Evolutionary conservation across 1,139 yeast species (phyloP), one percentile per base, ranked within the genome.

Genomic region (Debaryomyces psychrophilus): DNA sequence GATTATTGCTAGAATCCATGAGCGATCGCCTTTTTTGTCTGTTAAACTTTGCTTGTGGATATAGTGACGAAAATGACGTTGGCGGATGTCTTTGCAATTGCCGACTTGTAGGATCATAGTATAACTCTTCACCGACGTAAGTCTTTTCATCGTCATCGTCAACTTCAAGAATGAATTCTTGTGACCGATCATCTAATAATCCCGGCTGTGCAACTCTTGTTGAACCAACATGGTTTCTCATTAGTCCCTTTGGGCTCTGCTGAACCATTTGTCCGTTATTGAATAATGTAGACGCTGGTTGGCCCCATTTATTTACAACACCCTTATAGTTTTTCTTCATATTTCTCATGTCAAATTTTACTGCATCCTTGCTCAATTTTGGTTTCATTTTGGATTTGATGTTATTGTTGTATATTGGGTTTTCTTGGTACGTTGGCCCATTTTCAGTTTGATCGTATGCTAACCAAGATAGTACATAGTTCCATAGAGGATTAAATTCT

Each of bases 401-500:
- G 23, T 28, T 28, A 18, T 27, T 38, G 12, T 27, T 28, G 17
- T 3, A 17, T 25, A 27, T 7, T n/a, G 36, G 18, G n/a, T 45
- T 41, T 31, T 42, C 41, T 14, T 47, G 31, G 28, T 29, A 28
- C 3, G 6, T 28, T 36, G 44, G 31, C 8, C 22, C 22, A 20
- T 20, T 20, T 17, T 37, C 36, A n/a, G 45, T 37, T 7, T 51
- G 39, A 8, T 67, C 62, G 46, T 69, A 71, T 1, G 63, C 68
- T 4, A 72, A 49, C 73, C 74, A 70, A 11, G 75, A 67, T 26
- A 72, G 60, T 8, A 71, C 43, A 47, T 67, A 68, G 48, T 65
- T 69, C 77, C 77, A 72, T 5, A 62, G 50, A 1, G 76, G 76
- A 45, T 61, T 64, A 50, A 69, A 71, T n/a, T 62, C 54, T 4